A percentile compares a stretch with the other conserved stretches of the same genome.
phyloP scores from a whole-genome alignment of 169 alveolate genomes.

The Perkinsus olseni region DNA sequence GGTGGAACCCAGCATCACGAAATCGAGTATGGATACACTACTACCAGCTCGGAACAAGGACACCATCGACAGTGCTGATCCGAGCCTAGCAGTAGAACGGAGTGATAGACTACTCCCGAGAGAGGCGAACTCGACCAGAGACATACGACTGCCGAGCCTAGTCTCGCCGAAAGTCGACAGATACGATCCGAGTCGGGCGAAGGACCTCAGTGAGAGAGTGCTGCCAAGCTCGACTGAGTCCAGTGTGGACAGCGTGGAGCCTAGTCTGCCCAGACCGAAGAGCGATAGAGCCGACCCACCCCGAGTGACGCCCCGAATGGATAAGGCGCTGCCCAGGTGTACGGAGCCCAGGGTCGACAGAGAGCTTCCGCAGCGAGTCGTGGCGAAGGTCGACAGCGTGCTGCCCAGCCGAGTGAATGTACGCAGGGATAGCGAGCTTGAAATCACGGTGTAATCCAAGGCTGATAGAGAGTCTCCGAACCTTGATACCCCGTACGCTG shows the following conservation, averaged over 20 bases:
- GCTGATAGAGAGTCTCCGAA: neutral
- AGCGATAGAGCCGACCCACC: neutral
- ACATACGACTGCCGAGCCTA: neutral
- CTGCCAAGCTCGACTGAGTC: neutral
- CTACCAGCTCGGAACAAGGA: neutral
- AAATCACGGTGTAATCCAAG: neutral
- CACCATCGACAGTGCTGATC: neutral
- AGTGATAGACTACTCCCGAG: neutral
- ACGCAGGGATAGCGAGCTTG: neutral
- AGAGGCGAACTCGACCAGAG: neutral
- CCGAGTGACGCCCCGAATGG: neutral
- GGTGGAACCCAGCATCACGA: neutral
- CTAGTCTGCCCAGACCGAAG: neutral
- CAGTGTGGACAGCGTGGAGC: neutral
- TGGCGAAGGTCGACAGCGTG: neutral
- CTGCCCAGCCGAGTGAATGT: neutral
- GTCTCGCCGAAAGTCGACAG: neutral
- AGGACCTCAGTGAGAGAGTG: neutral
- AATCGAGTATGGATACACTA: neutral
- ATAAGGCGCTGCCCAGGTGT: neutral
- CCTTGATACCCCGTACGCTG: neutral
- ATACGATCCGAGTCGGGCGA: slow-evolving; percentile 3
- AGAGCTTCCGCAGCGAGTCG: neutral
- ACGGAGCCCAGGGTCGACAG: neutral
- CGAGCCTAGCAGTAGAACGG: neutral